phyloP scores from a whole-genome alignment of 768 basidiomycete species.

The Psilocybe sp. region DNA sequence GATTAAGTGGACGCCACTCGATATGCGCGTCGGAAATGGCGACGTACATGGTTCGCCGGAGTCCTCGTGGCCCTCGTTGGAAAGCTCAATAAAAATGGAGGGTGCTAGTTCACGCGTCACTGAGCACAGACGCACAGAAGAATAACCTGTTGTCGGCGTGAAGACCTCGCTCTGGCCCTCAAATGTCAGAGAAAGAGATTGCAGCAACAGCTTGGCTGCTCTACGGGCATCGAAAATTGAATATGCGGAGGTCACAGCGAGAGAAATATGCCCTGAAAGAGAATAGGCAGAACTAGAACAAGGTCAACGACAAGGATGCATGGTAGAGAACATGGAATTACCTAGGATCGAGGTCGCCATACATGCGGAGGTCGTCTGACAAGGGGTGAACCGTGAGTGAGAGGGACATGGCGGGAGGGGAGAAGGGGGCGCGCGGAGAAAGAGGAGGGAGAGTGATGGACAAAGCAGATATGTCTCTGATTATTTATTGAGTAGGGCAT shows the following conservation, averaged over 20 bases:
- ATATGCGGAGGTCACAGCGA: conserved; percentile 57
- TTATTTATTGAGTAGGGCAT: background rate
- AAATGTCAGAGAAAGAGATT: conserved; percentile 72
- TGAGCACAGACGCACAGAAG: conserved; percentile 63
- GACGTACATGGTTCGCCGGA: conserved; percentile 46
- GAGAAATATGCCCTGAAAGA: conserved; percentile 74
- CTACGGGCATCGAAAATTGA: conserved; percentile 55
- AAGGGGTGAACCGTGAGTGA: conserved; percentile 62
- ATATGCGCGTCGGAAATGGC: background rate
- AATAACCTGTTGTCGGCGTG: conserved; percentile 63
- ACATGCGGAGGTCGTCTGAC: conserved; percentile 59
- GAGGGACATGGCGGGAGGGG: conserved; percentile 53
- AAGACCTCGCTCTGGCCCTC: conserved; percentile 84
- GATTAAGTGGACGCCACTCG: conserved; percentile 3
- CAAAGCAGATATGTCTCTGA: conserved; percentile 1
- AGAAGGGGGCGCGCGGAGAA: background rate
- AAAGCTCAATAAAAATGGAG: conserved; percentile 54
- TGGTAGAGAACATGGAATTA: conserved; percentile 33
- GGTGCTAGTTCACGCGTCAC: conserved; percentile 61
- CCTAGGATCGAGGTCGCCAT: conserved; percentile 64
- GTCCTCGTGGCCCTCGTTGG: conserved; percentile 63
- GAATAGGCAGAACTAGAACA: conserved; percentile 78
- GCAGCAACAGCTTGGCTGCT: conserved; percentile 52
- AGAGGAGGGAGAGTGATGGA: conserved; percentile 6
- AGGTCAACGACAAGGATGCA: conserved; percentile 1